Base-by-base conservation (phyloP, 1,139 yeast species). In the Protomyces macrosporus region DNA sequence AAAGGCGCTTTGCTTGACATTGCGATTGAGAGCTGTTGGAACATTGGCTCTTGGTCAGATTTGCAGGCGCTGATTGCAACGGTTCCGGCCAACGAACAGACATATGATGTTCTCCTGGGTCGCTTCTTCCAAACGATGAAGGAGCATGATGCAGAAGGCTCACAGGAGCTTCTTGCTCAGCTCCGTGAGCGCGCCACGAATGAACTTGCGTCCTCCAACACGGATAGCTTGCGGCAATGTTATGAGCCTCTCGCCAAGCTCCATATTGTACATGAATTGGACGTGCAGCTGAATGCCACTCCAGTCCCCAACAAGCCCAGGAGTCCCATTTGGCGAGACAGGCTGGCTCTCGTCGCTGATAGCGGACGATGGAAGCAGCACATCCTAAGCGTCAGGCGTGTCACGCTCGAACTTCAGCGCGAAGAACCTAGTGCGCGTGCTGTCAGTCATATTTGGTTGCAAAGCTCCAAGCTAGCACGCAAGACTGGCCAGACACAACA, bases 21-120 rank as follows among this genome's bases (percentile, higher is more conserved):
- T 60, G 97, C 93, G 0, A 75, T 90, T 7, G 88, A 87, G 66
- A 87, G 96, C 0, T 83, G 96, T 0, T 83, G 89, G 69, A 78
- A 83, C 39, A 78, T 85, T 0, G 93, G 93, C 0, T 81, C 84
- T 57, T 71, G 82, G 61, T 71, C 73, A 0, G 79, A 80, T 14
- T 73, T 90, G 2, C 73, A 75, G n/a, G 77, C 79, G 58, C 90
- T 96, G 96, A 71, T 81, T 1, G 64, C 73, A 6, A 33, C 39
- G 6, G 70, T 72, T 35, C 71, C 82, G n/a, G 82, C 81, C 12
- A n/a, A 16, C 60, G 69, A 68, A 1, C 75, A 56, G 12, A 57
- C 84, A n/a, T 81, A 87, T 34, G 85, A 81, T 62, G 84, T 84
- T 65, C 84, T 85, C 70, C 78, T 87, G 66, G 91, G 93, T 0